phyloP scores from a whole-genome alignment of 2,329 filamentous ascomycete species.

The Aspergillus jensenii region DNA sequence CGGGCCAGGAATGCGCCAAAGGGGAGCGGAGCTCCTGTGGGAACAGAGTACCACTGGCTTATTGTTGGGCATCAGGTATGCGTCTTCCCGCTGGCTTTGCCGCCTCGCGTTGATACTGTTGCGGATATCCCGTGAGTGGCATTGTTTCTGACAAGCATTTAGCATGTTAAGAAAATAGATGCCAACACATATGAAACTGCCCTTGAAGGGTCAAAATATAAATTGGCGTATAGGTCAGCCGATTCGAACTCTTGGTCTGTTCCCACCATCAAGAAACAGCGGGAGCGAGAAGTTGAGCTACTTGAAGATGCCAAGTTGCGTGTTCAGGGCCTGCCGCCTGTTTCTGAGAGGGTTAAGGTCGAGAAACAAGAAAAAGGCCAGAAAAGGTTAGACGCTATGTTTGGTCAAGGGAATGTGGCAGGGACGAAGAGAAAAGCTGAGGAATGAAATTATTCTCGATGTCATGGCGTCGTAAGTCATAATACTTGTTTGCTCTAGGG shows the following conservation, averaged over 20 bases:
- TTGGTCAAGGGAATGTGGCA: slow-evolving; percentile 17
- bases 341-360: slow-evolving; percentile 34
- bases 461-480: background rate
- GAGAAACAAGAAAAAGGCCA: slow-evolving; percentile 33
- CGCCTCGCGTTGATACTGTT: background rate
- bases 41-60: slow-evolving; percentile 37
- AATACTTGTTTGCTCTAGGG: background rate
- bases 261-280: slow-evolving; percentile 34
- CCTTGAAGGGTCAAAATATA: slow-evolving; percentile 36
- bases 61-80: slow-evolving; percentile 36
- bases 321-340: slow-evolving; percentile 33
- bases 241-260: slow-evolving; percentile 34
- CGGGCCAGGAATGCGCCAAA: slow-evolving; percentile 31
- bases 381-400: slow-evolving; percentile 31
- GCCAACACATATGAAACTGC: slow-evolving; percentile 39
- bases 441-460: background rate
- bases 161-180: slow-evolving; percentile 37
- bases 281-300: slow-evolving; percentile 33
- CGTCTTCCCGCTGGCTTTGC: background rate
- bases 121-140: background rate
- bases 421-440: slow-evolving; percentile 20
- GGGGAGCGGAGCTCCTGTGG: slow-evolving; percentile 35
- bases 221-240: slow-evolving; percentile 34
- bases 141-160: background rate
- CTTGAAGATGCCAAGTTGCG: slow-evolving; percentile 35